These are phyloP conservation scores for Colletotrichum salicis DNA, from an alignment of 2,329 filamentous ascomycete species.

Conservation along the genomic window DNA sequence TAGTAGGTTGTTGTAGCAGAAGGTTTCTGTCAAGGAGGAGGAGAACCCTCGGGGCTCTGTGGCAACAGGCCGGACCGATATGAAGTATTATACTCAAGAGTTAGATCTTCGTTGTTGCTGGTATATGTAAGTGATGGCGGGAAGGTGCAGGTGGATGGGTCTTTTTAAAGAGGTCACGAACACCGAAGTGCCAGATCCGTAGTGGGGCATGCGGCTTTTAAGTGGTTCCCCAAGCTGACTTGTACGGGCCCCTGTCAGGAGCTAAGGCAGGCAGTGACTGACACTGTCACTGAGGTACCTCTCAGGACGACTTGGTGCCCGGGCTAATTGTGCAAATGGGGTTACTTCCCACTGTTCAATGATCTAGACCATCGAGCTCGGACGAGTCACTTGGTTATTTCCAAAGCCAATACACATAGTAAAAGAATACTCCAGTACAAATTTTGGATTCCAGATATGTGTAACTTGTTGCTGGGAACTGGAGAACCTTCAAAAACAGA, in stretches of 20 bases:
- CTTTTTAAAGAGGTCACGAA: constrained; percentile 14
- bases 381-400: not conserved
- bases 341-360: not conserved
- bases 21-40: not conserved
- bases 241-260: not conserved
- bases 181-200: not conserved
- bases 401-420: not conserved
- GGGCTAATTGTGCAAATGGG: not conserved
- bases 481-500: not conserved
- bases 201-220: constrained; percentile 6
- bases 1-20: not conserved
- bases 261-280: not conserved
- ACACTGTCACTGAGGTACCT: not conserved
- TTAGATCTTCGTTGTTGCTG: constrained; percentile 17
- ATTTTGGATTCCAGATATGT: not conserved
- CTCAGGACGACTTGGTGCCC: not conserved
- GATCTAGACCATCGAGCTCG: not conserved
- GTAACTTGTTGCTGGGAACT: not conserved
- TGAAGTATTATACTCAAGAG: not conserved
- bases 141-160: not conserved
- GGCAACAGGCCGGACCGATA: not conserved
- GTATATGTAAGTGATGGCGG: not conserved
- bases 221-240: not conserved
- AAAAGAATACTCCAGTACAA: not conserved
- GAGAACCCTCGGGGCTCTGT: not conserved